Evolutionary conservation across 1,284 basidiomycete genomes (phyloP).

Genomic region (Pholiota adiposa): DNA sequence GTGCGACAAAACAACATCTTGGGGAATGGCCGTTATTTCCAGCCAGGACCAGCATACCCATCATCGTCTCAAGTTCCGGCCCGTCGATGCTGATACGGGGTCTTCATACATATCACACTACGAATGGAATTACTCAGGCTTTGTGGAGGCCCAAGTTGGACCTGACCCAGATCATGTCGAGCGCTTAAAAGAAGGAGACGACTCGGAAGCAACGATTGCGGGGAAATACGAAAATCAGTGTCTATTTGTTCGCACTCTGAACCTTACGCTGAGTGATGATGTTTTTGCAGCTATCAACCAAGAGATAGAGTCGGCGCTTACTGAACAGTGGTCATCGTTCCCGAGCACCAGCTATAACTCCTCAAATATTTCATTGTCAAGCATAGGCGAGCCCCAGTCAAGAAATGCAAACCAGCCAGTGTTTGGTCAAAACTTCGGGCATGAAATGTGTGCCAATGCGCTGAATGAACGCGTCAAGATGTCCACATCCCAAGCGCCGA

Average conservation of each 20-base stretch:
- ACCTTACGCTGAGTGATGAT: not conserved
- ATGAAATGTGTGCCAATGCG: not conserved
- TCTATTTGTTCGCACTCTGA: not conserved
- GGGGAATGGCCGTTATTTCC: not conserved
- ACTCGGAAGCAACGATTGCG: not conserved
- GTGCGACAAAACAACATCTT: constrained; percentile 17
- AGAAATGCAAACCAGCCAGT: not conserved
- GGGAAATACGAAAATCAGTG: not conserved
- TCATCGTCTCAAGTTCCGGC: not conserved
- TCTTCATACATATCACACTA: not conserved
- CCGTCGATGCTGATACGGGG: not conserved
- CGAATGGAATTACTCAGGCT: not conserved
- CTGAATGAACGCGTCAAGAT: not conserved
- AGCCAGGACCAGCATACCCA: not conserved
- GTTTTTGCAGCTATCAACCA: not conserved
- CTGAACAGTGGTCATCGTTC: not conserved
- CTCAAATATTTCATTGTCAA: not conserved
- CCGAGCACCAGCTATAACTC: not conserved
- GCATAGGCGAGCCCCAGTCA: not conserved
- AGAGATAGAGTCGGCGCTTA: not conserved
- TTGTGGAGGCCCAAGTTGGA: not conserved
- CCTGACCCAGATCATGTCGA: not conserved
- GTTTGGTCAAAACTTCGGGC: no score
- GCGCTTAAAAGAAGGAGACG: not conserved
- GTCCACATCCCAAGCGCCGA: not conserved